phyloP scores from a whole-genome alignment of 768 basidiomycete genomes.

The Suillus lakei region DNA sequence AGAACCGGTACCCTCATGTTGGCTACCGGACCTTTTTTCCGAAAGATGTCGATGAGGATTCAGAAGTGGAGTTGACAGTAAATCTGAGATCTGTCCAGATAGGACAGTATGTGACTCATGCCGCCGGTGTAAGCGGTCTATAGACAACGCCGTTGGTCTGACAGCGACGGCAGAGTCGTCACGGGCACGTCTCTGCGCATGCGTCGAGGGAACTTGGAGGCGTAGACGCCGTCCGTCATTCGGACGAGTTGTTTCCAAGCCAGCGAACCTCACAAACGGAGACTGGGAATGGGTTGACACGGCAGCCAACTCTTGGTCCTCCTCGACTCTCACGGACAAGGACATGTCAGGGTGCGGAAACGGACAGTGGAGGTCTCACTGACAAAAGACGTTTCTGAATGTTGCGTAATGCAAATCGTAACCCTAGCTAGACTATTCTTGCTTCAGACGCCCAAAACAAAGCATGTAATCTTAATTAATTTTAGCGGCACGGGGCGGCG shows the following conservation, averaged over 20 bases:
- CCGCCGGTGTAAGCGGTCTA: not conserved
- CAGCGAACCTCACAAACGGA: not conserved
- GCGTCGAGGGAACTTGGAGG: too few species aligned
- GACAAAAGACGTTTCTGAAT: not conserved
- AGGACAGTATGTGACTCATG: not conserved
- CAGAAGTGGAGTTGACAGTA: not conserved
- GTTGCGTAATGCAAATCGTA: not conserved
- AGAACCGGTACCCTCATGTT: not conserved
- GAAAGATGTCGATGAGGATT: not conserved
- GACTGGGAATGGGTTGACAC: too few species aligned
- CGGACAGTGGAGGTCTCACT: not conserved
- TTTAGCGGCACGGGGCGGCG: not conserved
- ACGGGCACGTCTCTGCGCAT: not conserved
- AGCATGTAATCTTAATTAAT: not conserved
- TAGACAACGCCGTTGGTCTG: not conserved
- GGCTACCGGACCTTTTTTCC: not conserved
- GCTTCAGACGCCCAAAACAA: not conserved
- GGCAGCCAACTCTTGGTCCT: not conserved
- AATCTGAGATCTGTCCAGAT: conserved; percentile 4
- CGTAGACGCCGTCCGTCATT: not conserved
- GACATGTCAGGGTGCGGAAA: not conserved
- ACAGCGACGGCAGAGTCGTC: not conserved
- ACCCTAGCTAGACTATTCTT: not conserved
- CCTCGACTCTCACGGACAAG: not conserved
- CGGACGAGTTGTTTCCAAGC: too few species aligned